These are phyloP conservation scores for Hymenoscyphus fraxineus DNA, from an alignment of 2,329 filamentous ascomycete species.

Conservation along the genomic window DNA sequence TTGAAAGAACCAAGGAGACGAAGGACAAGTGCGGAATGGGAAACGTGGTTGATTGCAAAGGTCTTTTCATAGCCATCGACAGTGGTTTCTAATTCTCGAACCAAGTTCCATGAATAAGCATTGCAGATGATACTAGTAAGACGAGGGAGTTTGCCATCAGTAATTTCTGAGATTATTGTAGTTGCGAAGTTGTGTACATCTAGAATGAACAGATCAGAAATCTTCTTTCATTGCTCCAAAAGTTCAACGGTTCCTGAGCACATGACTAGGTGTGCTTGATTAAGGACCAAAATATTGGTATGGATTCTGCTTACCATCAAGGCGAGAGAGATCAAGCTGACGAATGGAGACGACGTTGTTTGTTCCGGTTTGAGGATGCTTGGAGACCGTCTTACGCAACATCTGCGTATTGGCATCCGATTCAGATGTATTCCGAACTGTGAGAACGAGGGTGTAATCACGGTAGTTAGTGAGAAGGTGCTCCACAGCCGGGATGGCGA, in stretches of 20 bases:
- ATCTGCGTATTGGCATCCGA: conserved; percentile 22
- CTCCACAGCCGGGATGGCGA: conserved; percentile 33
- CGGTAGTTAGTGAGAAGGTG: conserved; percentile 27
- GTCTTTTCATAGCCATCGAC: conserved; percentile 38
- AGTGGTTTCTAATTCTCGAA: conserved; percentile 32
- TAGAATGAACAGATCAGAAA: too few species aligned
- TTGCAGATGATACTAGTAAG: conserved; percentile 40
- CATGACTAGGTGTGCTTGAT: too few species aligned
- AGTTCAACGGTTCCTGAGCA: too few species aligned
- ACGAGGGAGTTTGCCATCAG: conserved; percentile 30
- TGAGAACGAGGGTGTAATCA: conserved; percentile 27
- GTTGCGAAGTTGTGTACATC: conserved; percentile 16
- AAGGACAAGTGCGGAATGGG: conserved; percentile 38
- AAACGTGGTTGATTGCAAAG: conserved; percentile 40
- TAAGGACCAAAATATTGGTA: too few species aligned
- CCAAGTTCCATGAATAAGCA: conserved; percentile 39
- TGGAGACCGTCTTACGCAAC: conserved; percentile 23
- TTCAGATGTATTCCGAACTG: conserved; percentile 34
- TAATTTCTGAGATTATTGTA: conserved; percentile 31
- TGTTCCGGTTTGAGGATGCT: background rate
- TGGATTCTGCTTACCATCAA: too few species aligned
- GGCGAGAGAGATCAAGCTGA: too few species aligned
- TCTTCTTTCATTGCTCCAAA: too few species aligned
- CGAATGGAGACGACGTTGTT: too few species aligned
- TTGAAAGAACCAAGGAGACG: conserved; percentile 33